These are phyloP conservation scores for Pseudogymnoascus sp. DNA, from an alignment of 2,329 filamentous ascomycete genomes.

Conservation along the genomic window DNA sequence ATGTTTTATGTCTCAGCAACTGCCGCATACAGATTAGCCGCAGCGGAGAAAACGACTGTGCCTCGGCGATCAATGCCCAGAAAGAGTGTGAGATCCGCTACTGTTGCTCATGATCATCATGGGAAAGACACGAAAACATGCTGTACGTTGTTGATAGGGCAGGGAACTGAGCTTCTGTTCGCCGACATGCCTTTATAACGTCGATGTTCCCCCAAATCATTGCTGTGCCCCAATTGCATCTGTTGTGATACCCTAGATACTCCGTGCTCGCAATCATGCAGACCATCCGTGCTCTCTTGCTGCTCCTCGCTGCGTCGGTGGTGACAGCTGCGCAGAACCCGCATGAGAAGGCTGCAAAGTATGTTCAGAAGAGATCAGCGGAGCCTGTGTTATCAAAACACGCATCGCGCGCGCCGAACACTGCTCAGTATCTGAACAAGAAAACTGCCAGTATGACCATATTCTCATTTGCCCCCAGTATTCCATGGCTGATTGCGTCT, in stretches of 20 bases:
- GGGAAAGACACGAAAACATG: neutral
- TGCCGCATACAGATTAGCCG: neutral
- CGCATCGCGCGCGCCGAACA: conserved; percentile 12
- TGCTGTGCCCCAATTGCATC: neutral
- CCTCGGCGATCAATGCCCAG: neutral
- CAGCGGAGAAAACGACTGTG: neutral
- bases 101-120: neutral
- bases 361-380: conserved; percentile 12
- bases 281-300: neutral
- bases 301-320: conserved; percentile 18
- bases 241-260: neutral
- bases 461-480: neutral
- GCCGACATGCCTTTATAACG: neutral
- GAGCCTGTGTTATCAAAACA: conserved; percentile 12
- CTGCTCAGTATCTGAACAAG: conserved; percentile 18
- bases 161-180: neutral
- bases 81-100: neutral
- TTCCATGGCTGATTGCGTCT: neutral
- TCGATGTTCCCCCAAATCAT: neutral
- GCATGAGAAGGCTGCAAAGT: conserved; percentile 16
- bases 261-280: neutral
- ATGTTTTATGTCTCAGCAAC: neutral
- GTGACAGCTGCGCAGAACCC: conserved; percentile 30
- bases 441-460: conserved; percentile 15
- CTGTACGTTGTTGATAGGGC: neutral